Evolutionary conservation across 2,329 filamentous ascomycete species (phyloP), one percentile per base, ranked within the genome.

Genomic region (Phyllosticta citriasiana): DNA sequence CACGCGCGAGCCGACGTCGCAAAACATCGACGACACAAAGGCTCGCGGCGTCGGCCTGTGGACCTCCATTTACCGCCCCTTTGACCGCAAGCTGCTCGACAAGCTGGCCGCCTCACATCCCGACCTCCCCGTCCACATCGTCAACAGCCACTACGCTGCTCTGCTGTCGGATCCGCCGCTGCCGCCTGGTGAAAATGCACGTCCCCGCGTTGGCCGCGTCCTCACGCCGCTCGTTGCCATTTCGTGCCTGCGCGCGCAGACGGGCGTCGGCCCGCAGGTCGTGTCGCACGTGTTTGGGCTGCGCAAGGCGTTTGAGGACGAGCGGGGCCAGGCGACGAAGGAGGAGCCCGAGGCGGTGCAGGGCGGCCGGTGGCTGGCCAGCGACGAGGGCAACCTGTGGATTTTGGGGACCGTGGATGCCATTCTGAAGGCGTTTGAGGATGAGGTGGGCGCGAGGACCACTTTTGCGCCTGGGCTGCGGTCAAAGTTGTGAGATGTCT

Each of bases 181-280:
- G 51, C 53, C 40, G 30, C 8, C 25, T 5, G 26, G 19, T 22
- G 19, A 22, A 12, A 19, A 14, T 69, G 76, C 7, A 69, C 73
- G 4, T 76, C 74, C 24, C 79, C 81, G 79, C 19, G 82, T 89
- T 0, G 90, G 90, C 0, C 76, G 90, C 0, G 81, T 89, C 0
- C 74, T 91, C 64, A 94, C 89, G 0, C 88, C 84, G 59, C 73
- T 94, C 12, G 80, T 91, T 4, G 90, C 88, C 0, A 81, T 95
- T 30, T 80, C 88, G 4, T 91, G 88, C 68, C 72, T 95, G 71
- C 77, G 90, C 3, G 82, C 89, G 53, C 90, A 94, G 78, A 88
- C 87, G 9, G 90, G 90, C 0, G 90, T 94, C 0, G 90, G 85
- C 0, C 90, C 89, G 1, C 90, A 94, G 78, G 88, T 95, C 12